Base-by-base conservation (phyloP, 305 asterid species). In the Solanum hybrid region DNA sequence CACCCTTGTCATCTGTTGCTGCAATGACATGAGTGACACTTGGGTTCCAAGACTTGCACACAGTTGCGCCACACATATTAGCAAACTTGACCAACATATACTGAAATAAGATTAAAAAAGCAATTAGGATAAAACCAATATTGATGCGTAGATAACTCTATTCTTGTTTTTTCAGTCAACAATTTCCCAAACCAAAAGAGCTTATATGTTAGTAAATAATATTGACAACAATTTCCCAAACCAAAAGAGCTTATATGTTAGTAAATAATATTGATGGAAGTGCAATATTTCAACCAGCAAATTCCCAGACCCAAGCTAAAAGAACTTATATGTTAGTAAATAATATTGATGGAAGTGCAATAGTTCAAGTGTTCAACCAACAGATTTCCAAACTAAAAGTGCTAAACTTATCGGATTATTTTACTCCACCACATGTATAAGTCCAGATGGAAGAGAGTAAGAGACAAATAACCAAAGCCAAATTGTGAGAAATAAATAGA, bases 11-110 rank as follows among this genome's bases (percentile, higher is more conserved):
- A 91, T 97, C 95, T 12, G 97, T 95, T 85, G 98, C 94, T 64
- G 99, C 97, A 86, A 97, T 93, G 89, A 97, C 97, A 92, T 97
- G 99, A 14, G 98, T 94, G 40, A 96, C 96, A 86, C 91, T 93
- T 90, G 98, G 92, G 86, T 92, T 92, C 98, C 98, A 97, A 26
- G 92, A 89, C 93, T 96, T 96, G 94, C 92, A 79, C 36, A 95
- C 91, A 14, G 96, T 93, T 90, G 98, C 97, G 36, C 98, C 98
- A 76, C 95, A 93, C 40, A 82, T 75, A 61, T 77, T 87, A 86
- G 97, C 95, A 87, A 97, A 95, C 89, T 93, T 90, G 89, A 89
- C 89, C 93, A 97, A 73, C 91, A 90, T 79, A 92, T 86, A 89
- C 99, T 97, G 94, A 34, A 85, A 57, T 46, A 78, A 29, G 77